Evolutionary conservation across 2,329 filamentous ascomycete genomes (phyloP).

Genomic region (Xylaria sp.): DNA sequence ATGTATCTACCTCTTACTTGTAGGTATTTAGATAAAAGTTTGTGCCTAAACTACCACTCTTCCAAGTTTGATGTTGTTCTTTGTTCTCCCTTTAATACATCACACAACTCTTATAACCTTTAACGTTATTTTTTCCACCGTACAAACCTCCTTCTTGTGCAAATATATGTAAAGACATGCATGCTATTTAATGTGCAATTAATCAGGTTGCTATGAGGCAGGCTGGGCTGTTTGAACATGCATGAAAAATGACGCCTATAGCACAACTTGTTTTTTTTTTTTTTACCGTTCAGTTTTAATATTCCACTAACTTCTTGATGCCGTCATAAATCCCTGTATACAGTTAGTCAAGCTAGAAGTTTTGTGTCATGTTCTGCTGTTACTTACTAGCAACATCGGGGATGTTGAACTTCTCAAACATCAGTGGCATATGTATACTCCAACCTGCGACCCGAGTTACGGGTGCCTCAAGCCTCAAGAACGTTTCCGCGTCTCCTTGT

Average conservation of each 20-base stretch:
- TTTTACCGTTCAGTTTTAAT: conserved; percentile 62
- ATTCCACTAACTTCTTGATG: conserved; percentile 73
- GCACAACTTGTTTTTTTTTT: background rate
- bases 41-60: no score
- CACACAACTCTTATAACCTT: no score
- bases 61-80: no score
- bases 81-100: no score
- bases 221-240: background rate
- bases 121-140: no score
- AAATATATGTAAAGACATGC: background rate
- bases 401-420: conserved; percentile 83
- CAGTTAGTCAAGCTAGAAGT: conserved; percentile 43
- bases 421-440: conserved; percentile 82
- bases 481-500: conserved; percentile 80
- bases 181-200: background rate
- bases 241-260: background rate
- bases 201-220: background rate
- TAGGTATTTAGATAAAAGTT: no score
- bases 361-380: background rate
- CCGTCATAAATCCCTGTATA: conserved; percentile 73
- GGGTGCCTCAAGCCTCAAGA: conserved; percentile 84
- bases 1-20: background rate
- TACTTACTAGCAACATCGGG: conserved; percentile 88
- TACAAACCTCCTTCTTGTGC: background rate
- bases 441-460: conserved; percentile 88